phyloP scores from a whole-genome alignment of 805 yeast species.

The Saccharomycopsis sp. region DNA sequence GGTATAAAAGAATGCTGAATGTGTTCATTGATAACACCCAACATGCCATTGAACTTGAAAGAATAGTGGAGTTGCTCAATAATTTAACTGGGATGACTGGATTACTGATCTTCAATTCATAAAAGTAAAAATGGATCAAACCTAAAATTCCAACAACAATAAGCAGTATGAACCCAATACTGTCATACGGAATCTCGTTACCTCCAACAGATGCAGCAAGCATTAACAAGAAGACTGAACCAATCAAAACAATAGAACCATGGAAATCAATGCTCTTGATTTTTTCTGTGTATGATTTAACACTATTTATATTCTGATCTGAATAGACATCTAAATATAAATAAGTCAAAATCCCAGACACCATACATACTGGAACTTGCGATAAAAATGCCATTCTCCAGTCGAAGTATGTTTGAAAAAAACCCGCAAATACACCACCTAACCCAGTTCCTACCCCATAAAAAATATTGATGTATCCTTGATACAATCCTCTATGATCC shows the following conservation, averaged over 20 bases:
- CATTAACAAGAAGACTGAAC: slow-evolving; percentile 38
- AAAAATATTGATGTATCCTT: slow-evolving; percentile 72
- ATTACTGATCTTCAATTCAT: slow-evolving; percentile 37
- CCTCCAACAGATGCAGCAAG: slow-evolving; percentile 51
- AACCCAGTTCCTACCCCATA: slow-evolving; percentile 71
- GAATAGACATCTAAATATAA: slow-evolving; percentile 33
- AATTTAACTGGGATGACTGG: slow-evolving; percentile 59
- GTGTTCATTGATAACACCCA: slow-evolving; percentile 36
- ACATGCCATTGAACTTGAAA: slow-evolving; percentile 47
- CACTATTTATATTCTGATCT: slow-evolving; percentile 34
- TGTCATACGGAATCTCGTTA: slow-evolving; percentile 35
- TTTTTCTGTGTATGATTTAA: slow-evolving; percentile 27
- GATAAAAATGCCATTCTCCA: slow-evolving; percentile 59
- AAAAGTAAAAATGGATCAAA: slow-evolving; percentile 33
- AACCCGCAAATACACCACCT: slow-evolving; percentile 63
- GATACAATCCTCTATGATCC: slow-evolving; percentile 72
- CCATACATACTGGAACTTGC: slow-evolving; percentile 44
- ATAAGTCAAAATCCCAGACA: slow-evolving; percentile 34
- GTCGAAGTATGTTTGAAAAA: slow-evolving; percentile 43
- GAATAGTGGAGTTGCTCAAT: slow-evolving; percentile 49
- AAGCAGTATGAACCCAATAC: slow-evolving; percentile 31
- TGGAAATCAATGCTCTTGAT: slow-evolving; percentile 49
- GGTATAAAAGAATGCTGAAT: slow-evolving; percentile 43
- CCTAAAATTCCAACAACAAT: slow-evolving; percentile 31
- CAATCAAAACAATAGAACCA: slow-evolving; percentile 42